These are phyloP conservation scores for Diaporthe sp. DNA, from an alignment of 2,329 filamentous ascomycete genomes.

Conservation along the genomic window DNA sequence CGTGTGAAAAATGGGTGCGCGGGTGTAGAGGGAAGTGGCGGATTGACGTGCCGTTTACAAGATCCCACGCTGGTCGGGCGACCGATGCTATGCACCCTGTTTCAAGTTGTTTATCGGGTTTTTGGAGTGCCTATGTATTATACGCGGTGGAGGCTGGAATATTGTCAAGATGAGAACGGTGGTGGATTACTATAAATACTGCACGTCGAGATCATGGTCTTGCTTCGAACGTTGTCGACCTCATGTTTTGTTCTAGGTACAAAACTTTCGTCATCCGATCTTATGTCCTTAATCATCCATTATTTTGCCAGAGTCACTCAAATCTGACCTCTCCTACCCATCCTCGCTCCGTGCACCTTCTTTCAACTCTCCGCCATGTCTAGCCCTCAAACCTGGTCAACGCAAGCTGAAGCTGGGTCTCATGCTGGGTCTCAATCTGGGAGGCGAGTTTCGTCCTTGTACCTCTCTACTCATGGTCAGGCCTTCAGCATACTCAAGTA, in stretches of 20 bases:
- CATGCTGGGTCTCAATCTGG: neutral
- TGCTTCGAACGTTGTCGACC: too few species aligned
- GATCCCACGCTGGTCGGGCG: slow-evolving; percentile 8
- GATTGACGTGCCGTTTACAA: neutral
- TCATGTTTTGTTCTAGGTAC: neutral
- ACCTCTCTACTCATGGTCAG: neutral
- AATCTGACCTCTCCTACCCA: too few species aligned
- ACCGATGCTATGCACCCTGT: neutral
- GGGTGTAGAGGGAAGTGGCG: neutral
- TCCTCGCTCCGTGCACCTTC: too few species aligned
- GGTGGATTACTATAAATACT: neutral
- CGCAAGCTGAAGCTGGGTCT: neutral
- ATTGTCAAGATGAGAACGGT: too few species aligned
- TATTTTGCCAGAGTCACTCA: neutral
- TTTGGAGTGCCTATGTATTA: neutral
- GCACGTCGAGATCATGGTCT: neutral
- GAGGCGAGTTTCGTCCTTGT: neutral
- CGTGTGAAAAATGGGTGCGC: too few species aligned
- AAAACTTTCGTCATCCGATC: neutral
- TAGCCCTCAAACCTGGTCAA: neutral
- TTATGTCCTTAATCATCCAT: too few species aligned
- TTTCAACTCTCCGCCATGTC: neutral
- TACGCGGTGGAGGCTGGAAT: neutral
- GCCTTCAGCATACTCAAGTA: neutral
- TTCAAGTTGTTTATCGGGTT: neutral